Evolutionary conservation across 1,284 basidiomycete genomes (phyloP), one percentile per base, ranked within the genome.

Genomic region (Meira miltonrushii): DNA sequence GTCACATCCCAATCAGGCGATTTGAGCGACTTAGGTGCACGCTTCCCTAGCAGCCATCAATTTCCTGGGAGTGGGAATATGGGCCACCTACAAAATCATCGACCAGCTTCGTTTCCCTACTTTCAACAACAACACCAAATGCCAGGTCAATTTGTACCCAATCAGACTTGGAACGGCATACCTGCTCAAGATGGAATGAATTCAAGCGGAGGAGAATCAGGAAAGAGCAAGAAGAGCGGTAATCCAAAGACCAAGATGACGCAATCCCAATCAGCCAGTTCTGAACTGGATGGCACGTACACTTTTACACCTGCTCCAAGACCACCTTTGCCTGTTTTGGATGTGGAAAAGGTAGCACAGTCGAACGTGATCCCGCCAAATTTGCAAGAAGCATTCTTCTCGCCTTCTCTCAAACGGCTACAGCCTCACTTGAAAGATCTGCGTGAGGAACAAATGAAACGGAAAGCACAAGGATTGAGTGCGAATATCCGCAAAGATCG

Each of bases 41-140:
- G 61, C 15, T 70, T 70, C 21, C 69, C 69, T 3, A 68, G 66
- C 64, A 66, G 62, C 21, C 69, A 71, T 53, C 66, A 60, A 23
- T 71, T 71, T 54, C 58, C 64, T 21, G 59, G 28, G 8, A 33
- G 28, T 8, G 28, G 28, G 8, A 33, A 8, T 33, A 3, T 33
- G 28, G 8, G 28, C 8, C 28, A 33, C 28, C 28, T 33, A 33
- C 28, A 3, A 33, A 33, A 33, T 33, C 28, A 33, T 33, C 28
- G 28, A 33, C 28, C 28, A 33, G 28, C 28, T 33, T 33, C 28
- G 8, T 33, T 33, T 8, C 28, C 28, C 8, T 33, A 33, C 28
- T 33, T 33, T 33, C 28, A 3, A 33, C 28, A 33, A 33, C 28
- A 33, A 8, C 28, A 33, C 3, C 28, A 33, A 33, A 33, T 33